Percentiles rank a stretch among this genome's conserved stretches.
phyloP scores from a whole-genome alignment of 495 filamentous ascomycete species.

The Talaromyces borbonicus region DNA sequence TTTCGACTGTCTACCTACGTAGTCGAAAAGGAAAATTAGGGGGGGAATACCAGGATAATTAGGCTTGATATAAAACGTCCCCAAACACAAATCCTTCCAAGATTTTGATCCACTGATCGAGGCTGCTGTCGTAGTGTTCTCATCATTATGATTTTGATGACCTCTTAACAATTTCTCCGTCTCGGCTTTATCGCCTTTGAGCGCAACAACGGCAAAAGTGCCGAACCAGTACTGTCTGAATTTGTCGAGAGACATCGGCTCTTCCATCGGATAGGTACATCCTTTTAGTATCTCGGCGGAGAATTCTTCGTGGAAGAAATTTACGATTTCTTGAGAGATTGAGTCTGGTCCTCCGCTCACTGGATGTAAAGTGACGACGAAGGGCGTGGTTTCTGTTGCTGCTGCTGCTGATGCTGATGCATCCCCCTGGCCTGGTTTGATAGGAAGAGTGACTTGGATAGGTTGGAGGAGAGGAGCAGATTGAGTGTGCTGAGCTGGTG shows the following conservation, averaged over 20 bases:
- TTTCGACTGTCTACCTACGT: too few species aligned
- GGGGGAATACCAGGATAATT: constrained; percentile 88
- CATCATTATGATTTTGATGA: too few species aligned
- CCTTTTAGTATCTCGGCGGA: constrained; percentile 85
- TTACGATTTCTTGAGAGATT: constrained; percentile 40
- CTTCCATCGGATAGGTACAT: constrained; percentile 87
- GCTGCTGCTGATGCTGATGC: too few species aligned
- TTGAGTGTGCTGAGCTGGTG: constrained; percentile 34
- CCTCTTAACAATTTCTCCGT: constrained; percentile 26
- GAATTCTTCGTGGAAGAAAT: constrained; percentile 71
- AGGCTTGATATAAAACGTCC: constrained; percentile 95
- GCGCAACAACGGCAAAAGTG: constrained; percentile 82
- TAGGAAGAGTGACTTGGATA: constrained; percentile 72
- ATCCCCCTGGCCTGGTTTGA: constrained; percentile 53
- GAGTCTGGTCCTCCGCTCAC: constrained; percentile 55
- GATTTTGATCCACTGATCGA: too few species aligned
- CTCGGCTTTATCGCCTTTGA: constrained; percentile 57
- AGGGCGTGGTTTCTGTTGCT: too few species aligned
- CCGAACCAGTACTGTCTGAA: constrained; percentile 92
- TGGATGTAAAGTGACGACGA: constrained; percentile 73
- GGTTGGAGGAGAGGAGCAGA: constrained; percentile 54
- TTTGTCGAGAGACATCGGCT: constrained; percentile 55
- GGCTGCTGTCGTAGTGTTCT: too few species aligned
- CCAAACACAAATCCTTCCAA: constrained; percentile 80
- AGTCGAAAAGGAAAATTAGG: too few species aligned